Evolutionary conservation across 805 yeast genomes (phyloP), one percentile per base, ranked within the genome.

Genomic region (Wickerhamomyces strasburgensis): DNA sequence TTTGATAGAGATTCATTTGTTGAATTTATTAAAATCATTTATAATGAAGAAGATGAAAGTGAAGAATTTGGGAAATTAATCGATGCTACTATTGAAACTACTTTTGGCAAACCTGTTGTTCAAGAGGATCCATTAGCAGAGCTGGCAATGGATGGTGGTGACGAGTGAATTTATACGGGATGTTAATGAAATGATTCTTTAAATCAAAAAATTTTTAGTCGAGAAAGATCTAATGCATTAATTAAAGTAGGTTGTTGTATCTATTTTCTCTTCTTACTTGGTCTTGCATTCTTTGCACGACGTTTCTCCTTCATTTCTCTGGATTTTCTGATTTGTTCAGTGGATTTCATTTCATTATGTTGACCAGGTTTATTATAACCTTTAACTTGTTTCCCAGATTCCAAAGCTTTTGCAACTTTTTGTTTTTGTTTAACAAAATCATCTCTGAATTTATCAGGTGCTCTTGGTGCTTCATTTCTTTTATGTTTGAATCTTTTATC

Each of bases 381-480:
- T 65, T 81, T 85, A 37, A 87, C 85, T 7, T 60, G 57, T 21
- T 75, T 57, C 33, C 97, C 97, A 33, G 76, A 66, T 8, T 80
- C 95, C 40, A 80, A 53, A 3, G 98, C 98, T 49, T 75, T 77
- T 36, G 75, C 76, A 33, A 85, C 90, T 64, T 84, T 81, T 67
- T 79, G 78, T 75, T 84, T 79, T 58, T 90, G 96, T 46, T 70
- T 70, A 42, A 78, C 72, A 63, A 75, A 93, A 61, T 93, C 89
- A 55, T 89, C 96, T 64, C 98, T 78, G 49, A 68, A 78, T 62
- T 75, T 87, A 54, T 88, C 97, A n/a, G 98, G 96, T 28, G 80
- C 63, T 56, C 78, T 84, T 28, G 99, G 99, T 2, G 96, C 89
- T 43, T 74, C 73, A 32, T 65, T 66, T 54, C 74, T 75, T 44